Base-by-base conservation (phyloP, 1,284 basidiomycete genomes). In the Pholiota adiposa region DNA sequence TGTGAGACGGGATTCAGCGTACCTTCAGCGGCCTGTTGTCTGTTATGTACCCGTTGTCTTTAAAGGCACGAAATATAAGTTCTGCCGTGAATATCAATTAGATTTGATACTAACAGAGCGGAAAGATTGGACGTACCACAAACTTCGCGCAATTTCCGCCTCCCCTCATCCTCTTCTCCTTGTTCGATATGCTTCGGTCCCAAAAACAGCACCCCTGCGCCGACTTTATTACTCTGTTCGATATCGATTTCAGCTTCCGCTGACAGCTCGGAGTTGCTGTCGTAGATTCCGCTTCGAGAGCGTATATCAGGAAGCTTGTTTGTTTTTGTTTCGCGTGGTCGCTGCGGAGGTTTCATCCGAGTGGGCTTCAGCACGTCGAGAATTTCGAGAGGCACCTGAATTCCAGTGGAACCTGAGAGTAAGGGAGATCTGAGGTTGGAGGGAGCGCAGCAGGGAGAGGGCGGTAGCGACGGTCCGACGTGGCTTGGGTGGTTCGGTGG, bases 11-110 rank as follows among this genome's bases (percentile, higher is more conserved):
- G 12, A 8, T 33, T 6, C 31, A 33, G 14, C 74, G 6, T 55
- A 87, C 88, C 75, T 88, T 90, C 33, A 90, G 75, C 0, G 85
- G 83, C 1, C 88, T 77, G 8, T 70, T 74, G 21, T 88, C 84
- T 1, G 67, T 70, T 41, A 84, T 68, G 65, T 83, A 85, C 0
- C 84, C 86, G 0, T 79, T 81, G 0, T 75, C 64, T 41, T 68
- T 77, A 67, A 91, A 90, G 12, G 72, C 59, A 48, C 66, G 72
- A 67, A 81, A 73, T 0, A 84, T 75, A n/a, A 85, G 69, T 14
- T 82, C 82, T 84, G 54, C 12, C 25, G 44, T n/a, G n/a, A n/a
- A n/a, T n/a, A n/a, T n/a, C n/a, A n/a, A n/a, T n/a, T n/a, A 44
- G 16, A 31, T 40, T 9, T 29, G 29, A 19, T 18, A 19, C 41